Percentiles rank a stretch among this genome's conserved stretches.
phyloP scores from a whole-genome alignment of 1,284 basidiomycete species.

The Sporisorium sorghi region DNA sequence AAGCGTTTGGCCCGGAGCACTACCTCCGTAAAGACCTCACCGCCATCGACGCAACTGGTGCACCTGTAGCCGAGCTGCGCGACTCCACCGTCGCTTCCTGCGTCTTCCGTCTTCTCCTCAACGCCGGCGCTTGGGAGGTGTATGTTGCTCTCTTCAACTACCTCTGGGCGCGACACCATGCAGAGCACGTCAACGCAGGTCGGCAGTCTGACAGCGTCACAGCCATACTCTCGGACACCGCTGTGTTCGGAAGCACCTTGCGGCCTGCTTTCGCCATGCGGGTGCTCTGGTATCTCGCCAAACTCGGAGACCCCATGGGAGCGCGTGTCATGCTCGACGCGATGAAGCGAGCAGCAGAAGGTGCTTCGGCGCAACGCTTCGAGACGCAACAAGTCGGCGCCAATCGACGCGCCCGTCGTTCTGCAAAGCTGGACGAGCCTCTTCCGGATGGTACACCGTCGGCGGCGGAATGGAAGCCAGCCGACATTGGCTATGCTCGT shows the following conservation, averaged over 20 bases:
- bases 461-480: constrained; percentile 20
- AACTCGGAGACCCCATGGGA: constrained; percentile 28
- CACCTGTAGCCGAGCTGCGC: constrained; percentile 14
- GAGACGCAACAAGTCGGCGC: background rate
- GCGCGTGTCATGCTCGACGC: constrained; percentile 26
- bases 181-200: constrained; percentile 4
- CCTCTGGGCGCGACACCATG: constrained; percentile 28
- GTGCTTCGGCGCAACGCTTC: background rate
- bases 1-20: constrained; percentile 6
- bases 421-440: background rate
- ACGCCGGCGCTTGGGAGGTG: constrained; percentile 1
- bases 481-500: constrained; percentile 21
- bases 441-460: background rate
- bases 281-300: constrained; percentile 15
- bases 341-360: constrained; percentile 27
- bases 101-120: constrained; percentile 12
- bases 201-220: background rate
- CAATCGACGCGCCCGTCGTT: constrained; percentile 14
- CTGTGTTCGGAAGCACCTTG: constrained; percentile 20
- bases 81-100: background rate
- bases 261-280: constrained; percentile 9
- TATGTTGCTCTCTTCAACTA: constrained; percentile 40
- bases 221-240: background rate
- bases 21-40: constrained; percentile 8
- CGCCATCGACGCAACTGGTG: constrained; percentile 1